Evolutionary conservation across 2,329 filamentous ascomycete species (phyloP).

Genomic region (Acephala macrosclerotiorum): DNA sequence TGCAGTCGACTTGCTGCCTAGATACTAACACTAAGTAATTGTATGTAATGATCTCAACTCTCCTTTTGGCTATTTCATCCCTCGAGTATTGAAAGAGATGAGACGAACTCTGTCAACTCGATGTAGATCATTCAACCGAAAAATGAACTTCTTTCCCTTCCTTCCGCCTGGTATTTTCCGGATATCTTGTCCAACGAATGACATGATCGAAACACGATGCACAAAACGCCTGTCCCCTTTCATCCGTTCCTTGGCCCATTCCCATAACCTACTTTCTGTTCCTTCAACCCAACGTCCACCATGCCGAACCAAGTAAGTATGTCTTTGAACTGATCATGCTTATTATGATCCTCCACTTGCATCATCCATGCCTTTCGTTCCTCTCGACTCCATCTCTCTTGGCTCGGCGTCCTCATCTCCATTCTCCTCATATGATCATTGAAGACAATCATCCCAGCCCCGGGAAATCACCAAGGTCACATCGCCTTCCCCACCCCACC

Average conservation of each 20-base stretch:
- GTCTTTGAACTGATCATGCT: slow-evolving; percentile 5
- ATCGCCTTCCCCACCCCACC: slow-evolving; percentile 39
- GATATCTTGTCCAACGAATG: slow-evolving; percentile 5
- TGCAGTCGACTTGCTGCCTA: neutral
- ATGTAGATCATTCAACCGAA: neutral
- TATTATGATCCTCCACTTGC: slow-evolving; percentile 10
- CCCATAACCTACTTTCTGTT: neutral
- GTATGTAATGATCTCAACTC: neutral
- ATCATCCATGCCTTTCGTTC: neutral
- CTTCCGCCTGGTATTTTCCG: slow-evolving; percentile 8
- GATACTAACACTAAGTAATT: slow-evolving; percentile 12
- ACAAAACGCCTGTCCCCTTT: neutral
- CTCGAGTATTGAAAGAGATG: neutral
- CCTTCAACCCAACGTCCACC: neutral
- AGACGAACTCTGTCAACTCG: neutral
- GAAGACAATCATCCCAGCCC: neutral
- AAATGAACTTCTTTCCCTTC: neutral
- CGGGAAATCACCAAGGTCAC: slow-evolving; percentile 7
- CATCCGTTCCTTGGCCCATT: neutral
- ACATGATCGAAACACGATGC: slow-evolving; percentile 8
- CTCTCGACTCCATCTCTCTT: neutral
- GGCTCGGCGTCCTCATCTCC: slow-evolving; percentile 5
- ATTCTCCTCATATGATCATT: neutral
- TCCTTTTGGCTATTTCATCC: neutral
- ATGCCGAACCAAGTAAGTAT: neutral